Conservation (phyloP, 2,329 filamentous ascomycete species). For the Raffaelea ambrosiae region DNA sequence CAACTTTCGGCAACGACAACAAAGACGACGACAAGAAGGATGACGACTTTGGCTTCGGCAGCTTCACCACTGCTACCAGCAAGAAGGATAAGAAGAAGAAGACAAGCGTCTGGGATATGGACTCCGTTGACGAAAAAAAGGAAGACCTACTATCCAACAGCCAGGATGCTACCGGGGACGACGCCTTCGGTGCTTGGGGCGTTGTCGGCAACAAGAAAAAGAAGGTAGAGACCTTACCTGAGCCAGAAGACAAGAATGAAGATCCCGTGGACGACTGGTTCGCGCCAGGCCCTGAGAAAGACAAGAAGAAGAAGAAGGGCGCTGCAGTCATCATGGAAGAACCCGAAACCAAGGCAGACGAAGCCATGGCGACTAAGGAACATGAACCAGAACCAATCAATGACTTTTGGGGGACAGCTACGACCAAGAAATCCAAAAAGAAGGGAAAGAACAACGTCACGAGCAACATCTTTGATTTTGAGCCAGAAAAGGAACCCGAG, state of each 20-base stretch:
- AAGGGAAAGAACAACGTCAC: slow-evolving; percentile 27
- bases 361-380: slow-evolving; percentile 7
- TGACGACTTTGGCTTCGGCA: slow-evolving; percentile 22
- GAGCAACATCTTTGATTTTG: slow-evolving; percentile 9
- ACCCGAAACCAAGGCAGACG: slow-evolving; percentile 12
- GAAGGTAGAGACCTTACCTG: slow-evolving; percentile 19
- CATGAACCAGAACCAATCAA: slow-evolving; percentile 14
- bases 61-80: slow-evolving; percentile 20
- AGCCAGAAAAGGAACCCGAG: slow-evolving; percentile 5
- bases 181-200: slow-evolving; percentile 25
- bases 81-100: slow-evolving; percentile 39
- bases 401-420: slow-evolving; percentile 17
- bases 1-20: slow-evolving; percentile 11
- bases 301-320: slow-evolving; percentile 38
- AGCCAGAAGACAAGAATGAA: slow-evolving; percentile 19
- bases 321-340: background rate
- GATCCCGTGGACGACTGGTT: slow-evolving; percentile 22
- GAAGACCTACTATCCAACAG: slow-evolving; percentile 13
- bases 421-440: slow-evolving; percentile 30
- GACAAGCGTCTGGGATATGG: slow-evolving; percentile 25
- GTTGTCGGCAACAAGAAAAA: slow-evolving; percentile 33
- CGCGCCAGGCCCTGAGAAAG: slow-evolving; percentile 22
- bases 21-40: slow-evolving; percentile 22
- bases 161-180: slow-evolving; percentile 18
- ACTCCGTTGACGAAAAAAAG: slow-evolving; percentile 24